phyloP scores from a whole-genome alignment of 371 early-diverging fungal genomes.

The Mortierella sp. region DNA sequence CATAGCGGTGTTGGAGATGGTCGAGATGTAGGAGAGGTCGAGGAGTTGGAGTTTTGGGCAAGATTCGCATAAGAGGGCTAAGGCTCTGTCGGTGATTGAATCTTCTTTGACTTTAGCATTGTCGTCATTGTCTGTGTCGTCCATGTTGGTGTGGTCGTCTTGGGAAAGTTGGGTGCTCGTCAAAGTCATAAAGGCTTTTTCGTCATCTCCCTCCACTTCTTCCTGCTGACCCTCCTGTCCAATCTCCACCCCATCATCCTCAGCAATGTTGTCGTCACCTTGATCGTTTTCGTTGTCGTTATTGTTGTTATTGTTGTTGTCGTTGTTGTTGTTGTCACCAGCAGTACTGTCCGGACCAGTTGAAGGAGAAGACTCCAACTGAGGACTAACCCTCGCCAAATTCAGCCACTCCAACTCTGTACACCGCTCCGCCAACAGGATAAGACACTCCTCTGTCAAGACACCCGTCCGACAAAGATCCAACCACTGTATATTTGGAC shows the following conservation, averaged over 20 bases:
- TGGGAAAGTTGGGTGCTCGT: background rate
- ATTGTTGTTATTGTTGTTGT: background rate
- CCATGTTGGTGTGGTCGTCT: background rate
- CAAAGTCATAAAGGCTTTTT: background rate
- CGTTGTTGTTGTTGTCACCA: background rate
- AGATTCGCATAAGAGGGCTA: constrained; percentile 32
- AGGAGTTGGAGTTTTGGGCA: constrained; percentile 57
- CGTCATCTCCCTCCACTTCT: background rate
- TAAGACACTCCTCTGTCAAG: constrained; percentile 36
- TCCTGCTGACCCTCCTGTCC: background rate
- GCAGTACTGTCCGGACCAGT: background rate
- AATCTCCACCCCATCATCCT: background rate
- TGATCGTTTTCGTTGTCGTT: background rate
- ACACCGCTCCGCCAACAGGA: constrained; percentile 36
- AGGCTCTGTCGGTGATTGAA: constrained; percentile 37
- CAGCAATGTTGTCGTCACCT: background rate
- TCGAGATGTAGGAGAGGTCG: constrained; percentile 55
- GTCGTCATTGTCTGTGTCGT: background rate
- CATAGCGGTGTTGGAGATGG: constrained; percentile 48
- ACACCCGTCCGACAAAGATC: constrained; percentile 49
- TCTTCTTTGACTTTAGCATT: background rate
- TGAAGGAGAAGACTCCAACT: background rate
- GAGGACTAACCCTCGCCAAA: constrained; percentile 38
- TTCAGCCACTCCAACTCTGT: constrained; percentile 51
- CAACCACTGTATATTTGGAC: constrained; percentile 46